Evolutionary conservation across 176 grass and related monocot genomes (phyloP).

Genomic region (Carex pumila): DNA sequence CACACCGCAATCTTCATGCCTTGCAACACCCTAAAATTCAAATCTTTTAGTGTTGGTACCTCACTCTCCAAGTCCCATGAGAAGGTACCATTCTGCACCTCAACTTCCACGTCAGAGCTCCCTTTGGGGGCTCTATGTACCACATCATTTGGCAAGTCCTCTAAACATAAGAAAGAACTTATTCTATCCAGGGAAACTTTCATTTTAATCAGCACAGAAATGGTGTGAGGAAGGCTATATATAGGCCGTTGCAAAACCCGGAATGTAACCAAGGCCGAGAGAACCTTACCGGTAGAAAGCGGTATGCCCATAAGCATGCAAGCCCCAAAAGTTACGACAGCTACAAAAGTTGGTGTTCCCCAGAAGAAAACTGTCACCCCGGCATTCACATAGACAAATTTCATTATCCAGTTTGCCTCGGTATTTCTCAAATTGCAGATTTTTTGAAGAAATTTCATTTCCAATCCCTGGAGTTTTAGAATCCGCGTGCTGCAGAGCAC

Average conservation of each 20-base stretch:
- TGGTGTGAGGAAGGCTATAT: conserved; percentile 24
- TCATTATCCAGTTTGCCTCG: conserved; percentile 59
- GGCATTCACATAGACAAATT: conserved; percentile 36
- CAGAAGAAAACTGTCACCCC: conserved; percentile 40
- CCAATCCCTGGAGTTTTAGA: conserved; percentile 83
- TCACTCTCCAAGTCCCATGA: conserved; percentile 28
- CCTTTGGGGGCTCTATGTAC: conserved; percentile 18
- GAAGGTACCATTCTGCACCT: conserved; percentile 27
- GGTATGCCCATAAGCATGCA: conserved; percentile 35
- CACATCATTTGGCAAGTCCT: conserved; percentile 29
- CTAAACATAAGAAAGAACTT: conserved; percentile 29
- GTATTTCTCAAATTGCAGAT: conserved; percentile 55
- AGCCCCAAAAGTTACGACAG: conserved; percentile 56
- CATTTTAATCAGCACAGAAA: conserved; percentile 26
- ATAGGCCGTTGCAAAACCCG: conserved; percentile 31
- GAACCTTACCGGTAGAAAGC: conserved; percentile 35
- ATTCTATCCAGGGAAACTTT: conserved; percentile 41
- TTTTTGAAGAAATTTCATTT: conserved; percentile 87
- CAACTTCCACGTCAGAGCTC: conserved; percentile 26
- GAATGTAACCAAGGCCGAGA: conserved; percentile 31
- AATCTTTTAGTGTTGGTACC: conserved; percentile 13
- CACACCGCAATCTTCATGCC: conserved; percentile 34
- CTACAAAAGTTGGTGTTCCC: conserved; percentile 58
- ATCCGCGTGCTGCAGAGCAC: conserved; percentile 74
- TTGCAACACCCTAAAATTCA: conserved; percentile 29